Base-by-base conservation (phyloP, 106 monocot genomes). In the Allium fistulosum region DNA sequence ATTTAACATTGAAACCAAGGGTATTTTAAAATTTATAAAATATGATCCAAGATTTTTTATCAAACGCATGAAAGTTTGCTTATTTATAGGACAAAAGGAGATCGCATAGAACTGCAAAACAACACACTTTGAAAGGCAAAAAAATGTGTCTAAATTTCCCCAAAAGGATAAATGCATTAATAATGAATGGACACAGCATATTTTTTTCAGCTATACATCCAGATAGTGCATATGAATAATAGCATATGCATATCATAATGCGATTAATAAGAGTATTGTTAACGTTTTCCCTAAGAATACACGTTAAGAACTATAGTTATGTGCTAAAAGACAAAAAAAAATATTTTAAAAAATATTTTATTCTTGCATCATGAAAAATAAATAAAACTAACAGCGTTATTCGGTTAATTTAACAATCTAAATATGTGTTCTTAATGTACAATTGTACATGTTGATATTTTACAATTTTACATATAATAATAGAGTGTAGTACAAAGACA, bases 61-160 rank as follows among this genome's bases (percentile, higher is more conserved):
- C 51, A 22, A 22, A 22, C 22, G 22, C 22, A 22, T 22, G 22
- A 22, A 22, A 22, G 22, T 48, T 51, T 61, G 55, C 70, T 64
- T 65, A 18, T 27, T 45, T 66, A 47, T 61, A 77, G 69, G 76
- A 62, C 22, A 70, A 62, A 61, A 64, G 62, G 69, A 48, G 49
- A 59, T 53, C 7, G 7, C 9, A 63, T 63, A 71, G 66, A 26
- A 18, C 49, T 18, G 16, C 56, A 52, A 70, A 3, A 46, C 14
- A 62, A 16, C 17, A 46, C 45, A 27, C 6, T 14, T 63, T 37
- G 37, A 37, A 49, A 46, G 57, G 17, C 58, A 51, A 55, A 71
- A 65, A 77, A 63, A 52, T 65, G 58, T 26, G 48, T 70, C 46
- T 62, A 63, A 71, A 63, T 65, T 51, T 49, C 70, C 52, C 53